phyloP scores from a whole-genome alignment of 2,329 filamentous ascomycete genomes.

The Fusarium subtropicale region DNA sequence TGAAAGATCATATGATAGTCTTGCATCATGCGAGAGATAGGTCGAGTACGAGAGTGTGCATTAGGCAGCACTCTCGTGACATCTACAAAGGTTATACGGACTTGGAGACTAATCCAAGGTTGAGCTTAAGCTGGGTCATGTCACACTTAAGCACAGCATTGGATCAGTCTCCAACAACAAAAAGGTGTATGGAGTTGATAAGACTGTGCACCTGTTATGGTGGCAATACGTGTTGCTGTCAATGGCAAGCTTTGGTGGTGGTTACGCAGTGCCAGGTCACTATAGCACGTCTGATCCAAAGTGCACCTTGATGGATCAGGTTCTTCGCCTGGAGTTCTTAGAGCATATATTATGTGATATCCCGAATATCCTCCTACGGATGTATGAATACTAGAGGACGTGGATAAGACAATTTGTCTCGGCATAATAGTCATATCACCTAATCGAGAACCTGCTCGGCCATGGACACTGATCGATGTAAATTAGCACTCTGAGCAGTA shows the following conservation, averaged over 20 bases:
- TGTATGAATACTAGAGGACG: not conserved
- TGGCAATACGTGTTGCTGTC: not conserved
- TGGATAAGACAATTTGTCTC: not conserved
- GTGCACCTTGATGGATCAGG: not conserved
- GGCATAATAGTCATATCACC: not conserved
- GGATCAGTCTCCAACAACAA: not conserved
- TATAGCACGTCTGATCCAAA: not conserved
- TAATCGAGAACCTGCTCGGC: conserved; percentile 41
- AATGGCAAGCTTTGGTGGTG: not conserved
- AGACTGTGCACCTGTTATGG: not conserved
- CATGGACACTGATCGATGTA: conserved; percentile 37
- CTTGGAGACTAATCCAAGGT: not conserved
- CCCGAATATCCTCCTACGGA: not conserved
- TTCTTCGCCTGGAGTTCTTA: not conserved
- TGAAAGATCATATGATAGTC: not conserved
- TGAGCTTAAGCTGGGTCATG: not conserved
- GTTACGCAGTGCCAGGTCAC: not conserved
- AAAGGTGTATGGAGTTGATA: not conserved
- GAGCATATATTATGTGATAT: not conserved
- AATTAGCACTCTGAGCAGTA: not conserved
- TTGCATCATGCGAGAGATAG: not conserved
- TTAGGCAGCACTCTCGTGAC: not conserved
- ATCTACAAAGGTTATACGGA: not conserved
- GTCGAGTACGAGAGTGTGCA: not conserved
- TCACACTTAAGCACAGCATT: no score